Evolutionary conservation across 345 rosid genomes (phyloP), one percentile per base, ranked within the genome.

Genomic region (Microcos paniculata): DNA sequence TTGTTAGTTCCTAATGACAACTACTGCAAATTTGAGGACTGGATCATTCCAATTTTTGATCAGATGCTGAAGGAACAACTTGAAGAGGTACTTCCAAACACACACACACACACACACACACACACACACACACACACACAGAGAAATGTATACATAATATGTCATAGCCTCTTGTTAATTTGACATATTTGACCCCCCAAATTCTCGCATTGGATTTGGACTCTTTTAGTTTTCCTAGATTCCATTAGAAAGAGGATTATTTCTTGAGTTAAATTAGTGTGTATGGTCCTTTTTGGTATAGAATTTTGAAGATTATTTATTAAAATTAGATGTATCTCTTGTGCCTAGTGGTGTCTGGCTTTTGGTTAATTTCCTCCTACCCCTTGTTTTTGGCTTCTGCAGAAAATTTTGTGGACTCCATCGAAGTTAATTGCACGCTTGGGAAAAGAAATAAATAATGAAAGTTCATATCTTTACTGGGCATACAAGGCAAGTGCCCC

Each of bases 11-110:
- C 98, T 24, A 92, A 93, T 84, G 96, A 90, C 28, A 96, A 96
- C 85, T 93, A 96, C 78, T 93, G 98, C 87, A 96, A 96, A 84
- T 92, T 96, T 84, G 96, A 93, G 89, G 96, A 90, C 80, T 96
- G 99, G 99, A 88, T 96, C 65, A 83, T 92, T 77, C 99, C 98
- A 1, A 88, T 93, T 79, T 92, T 92, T 75, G 95, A 96, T 68
- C 85, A 88, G 80, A 93, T 96, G 97, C 78, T 92, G 88, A 90
- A 91, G 84, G 99, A 96, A 80, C 99, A 96, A 74, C 79, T 31
- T 52, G 92, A 93, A 89, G 88, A 93, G 94, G 99, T 93, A 65
- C 43, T 71, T 14, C 58, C 48, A 70, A 19, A 19, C 73, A 5
- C 43, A 4, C 16, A 13, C 35, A 5, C 35, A 12, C 38, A 35